A percentile compares a stretch with the other conserved stretches of the same genome.
Evolutionary conservation across 495 filamentous ascomycete species (phyloP).

Genomic region (Aspergillus egyptiacus): DNA sequence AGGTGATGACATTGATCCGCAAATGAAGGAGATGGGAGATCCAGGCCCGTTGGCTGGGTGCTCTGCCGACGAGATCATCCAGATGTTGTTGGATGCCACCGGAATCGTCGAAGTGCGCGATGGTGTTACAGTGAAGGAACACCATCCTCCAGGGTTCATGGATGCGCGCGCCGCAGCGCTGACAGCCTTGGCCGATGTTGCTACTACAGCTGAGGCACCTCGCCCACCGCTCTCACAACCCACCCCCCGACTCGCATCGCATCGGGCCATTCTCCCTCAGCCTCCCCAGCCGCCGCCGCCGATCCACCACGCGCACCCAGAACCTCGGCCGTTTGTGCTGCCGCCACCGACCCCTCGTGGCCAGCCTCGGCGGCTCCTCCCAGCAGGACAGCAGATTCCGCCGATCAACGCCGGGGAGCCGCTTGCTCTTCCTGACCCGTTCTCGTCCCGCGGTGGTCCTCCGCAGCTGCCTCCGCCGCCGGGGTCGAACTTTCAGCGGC

Average conservation of each 20-base stretch:
- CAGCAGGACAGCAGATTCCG: conserved; percentile 29
- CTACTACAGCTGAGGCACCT: conserved; percentile 23
- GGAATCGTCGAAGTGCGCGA: conserved; percentile 15
- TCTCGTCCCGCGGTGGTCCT: conserved; percentile 29
- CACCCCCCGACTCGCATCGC: conserved; percentile 19
- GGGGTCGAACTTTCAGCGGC: conserved; percentile 35
- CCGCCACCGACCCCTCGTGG: conserved; percentile 33
- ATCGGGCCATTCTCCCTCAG: conserved; percentile 28
- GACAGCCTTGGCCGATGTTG: conserved; percentile 32
- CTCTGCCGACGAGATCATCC: conserved; percentile 16
- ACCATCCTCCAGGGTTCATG: conserved; percentile 6
- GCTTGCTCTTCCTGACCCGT: conserved; percentile 34
- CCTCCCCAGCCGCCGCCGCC: conserved; percentile 16
- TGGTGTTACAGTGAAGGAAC: conserved; percentile 4
- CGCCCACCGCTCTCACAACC: conserved; percentile 23
- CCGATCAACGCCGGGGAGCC: conserved; percentile 24
- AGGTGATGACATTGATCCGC: conserved; percentile 34
- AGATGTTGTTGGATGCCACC: conserved; percentile 22
- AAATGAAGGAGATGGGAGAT: conserved; percentile 35
- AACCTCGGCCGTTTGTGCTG: conserved; percentile 37
- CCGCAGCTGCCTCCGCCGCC: conserved; percentile 39
- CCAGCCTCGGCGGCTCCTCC: conserved; percentile 36
- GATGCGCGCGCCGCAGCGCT: conserved; percentile 22
- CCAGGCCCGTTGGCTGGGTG: conserved; percentile 14
- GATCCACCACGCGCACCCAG: conserved; percentile 28